A percentile compares a stretch with the other conserved stretches of the same genome.
Conservation (phyloP, 768 basidiomycete species). For the Chalciporus chontae region DNA sequence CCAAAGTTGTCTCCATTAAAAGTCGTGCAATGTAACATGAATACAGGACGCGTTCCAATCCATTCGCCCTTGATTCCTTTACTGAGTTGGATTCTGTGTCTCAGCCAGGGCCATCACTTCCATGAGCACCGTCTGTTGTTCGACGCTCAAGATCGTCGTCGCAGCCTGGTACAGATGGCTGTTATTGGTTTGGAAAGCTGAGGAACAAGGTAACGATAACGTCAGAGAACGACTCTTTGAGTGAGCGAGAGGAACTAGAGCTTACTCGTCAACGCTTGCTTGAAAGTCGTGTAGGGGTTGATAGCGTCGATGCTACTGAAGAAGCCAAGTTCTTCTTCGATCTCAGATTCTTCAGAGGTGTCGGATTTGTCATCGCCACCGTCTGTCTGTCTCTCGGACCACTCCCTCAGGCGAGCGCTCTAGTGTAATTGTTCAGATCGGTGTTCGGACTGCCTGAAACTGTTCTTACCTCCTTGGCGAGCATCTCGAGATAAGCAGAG, state of each 20-base stretch:
- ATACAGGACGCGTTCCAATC: not conserved
- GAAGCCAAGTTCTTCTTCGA: constrained; percentile 83
- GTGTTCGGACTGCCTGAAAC: not conserved
- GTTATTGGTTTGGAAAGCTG: constrained; percentile 78
- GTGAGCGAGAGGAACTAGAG: constrained; percentile 6
- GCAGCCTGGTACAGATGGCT: constrained; percentile 61
- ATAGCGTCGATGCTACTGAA: constrained; percentile 80
- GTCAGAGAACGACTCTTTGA: constrained; percentile 3
- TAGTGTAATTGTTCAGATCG: constrained; percentile 23
- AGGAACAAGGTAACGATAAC: not conserved
- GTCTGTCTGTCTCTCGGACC: constrained; percentile 40
- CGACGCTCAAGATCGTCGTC: constrained; percentile 66
- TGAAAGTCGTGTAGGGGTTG: constrained; percentile 76
- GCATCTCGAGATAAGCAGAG: constrained; percentile 82
- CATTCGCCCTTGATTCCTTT: not conserved
- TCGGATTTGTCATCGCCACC: constrained; percentile 34
- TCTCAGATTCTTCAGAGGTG: constrained; percentile 51
- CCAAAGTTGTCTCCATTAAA: not conserved
- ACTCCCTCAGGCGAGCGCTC: constrained; percentile 72
- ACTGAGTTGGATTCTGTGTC: constrained; percentile 15
- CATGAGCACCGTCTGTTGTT: constrained; percentile 80
- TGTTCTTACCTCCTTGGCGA: constrained; percentile 70
- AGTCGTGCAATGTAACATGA: not conserved
- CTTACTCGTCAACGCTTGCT: constrained; percentile 72
- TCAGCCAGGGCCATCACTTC: constrained; percentile 79